Base-by-base conservation (phyloP, 495 filamentous ascomycete species). In the Lichenothelia convexa region DNA sequence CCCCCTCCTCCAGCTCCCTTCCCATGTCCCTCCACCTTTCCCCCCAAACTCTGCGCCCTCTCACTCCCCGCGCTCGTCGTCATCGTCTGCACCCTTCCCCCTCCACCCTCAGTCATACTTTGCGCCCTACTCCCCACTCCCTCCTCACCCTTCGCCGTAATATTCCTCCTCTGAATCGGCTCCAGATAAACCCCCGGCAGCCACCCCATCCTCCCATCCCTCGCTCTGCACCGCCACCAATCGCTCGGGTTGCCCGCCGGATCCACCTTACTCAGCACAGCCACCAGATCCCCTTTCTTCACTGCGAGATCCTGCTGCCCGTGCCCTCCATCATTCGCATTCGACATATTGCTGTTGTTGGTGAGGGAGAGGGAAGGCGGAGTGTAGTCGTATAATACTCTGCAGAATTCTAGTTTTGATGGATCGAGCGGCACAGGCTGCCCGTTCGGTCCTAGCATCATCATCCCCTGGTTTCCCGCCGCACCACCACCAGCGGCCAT, bases 181-280 rank as follows among this genome's bases (percentile, higher is more conserved):
- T 93, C 85, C 34, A 99, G 65, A 58, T 93, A 99, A 0, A 80
- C 78, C 3, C 74, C 68, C 4, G 89, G 89, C 8, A 99, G 65
- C 50, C 93, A 99, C 2, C 89, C 89, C 32, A 93, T 74, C 15
- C 82, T 63, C 13, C 83, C 84, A 51, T 95, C 85, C 33, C 91
- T 65, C n/a, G 86, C 80, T 38, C 89, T 67, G 58, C 89, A 99
- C 39, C 78, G 73, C 89, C 89, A 99, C 89, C 89, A 99, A 52
- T 95, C 85, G 35, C 73, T 79, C 9, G 83, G 74, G 46, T 93
- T 81, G 32, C 91, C 91, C 56, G 84, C 68, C 1, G 89, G 87
- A 51, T 99, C 89, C 7, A 70, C 75, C 63, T 94, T 94, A 59
- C 77, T 77, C 34, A 99, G 65, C 4, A 99, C 85, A 24, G 89